Conservation (phyloP, 1,284 basidiomycete species). For the Irpex sp. region DNA sequence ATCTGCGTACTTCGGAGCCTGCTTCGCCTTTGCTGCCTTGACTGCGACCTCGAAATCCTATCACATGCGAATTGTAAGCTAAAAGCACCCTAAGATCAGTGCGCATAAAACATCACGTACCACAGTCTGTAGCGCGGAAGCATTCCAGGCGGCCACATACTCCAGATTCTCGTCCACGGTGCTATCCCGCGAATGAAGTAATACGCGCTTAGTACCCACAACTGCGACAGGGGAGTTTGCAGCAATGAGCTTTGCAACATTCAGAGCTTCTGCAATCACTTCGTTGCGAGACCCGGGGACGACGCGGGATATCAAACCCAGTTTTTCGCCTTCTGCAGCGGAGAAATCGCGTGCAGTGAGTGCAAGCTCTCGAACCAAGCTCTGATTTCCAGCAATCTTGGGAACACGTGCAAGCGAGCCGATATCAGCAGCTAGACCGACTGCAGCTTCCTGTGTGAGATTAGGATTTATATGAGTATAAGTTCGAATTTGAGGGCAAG, state of each 20-base stretch:
- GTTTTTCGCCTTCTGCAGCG: conserved; percentile 63
- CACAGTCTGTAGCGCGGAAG: conserved; percentile 63
- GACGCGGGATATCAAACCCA: conserved; percentile 80
- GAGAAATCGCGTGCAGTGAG: conserved; percentile 76
- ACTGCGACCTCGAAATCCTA: conserved; percentile 25
- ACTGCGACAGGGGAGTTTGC: conserved; percentile 83
- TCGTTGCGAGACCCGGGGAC: conserved; percentile 63
- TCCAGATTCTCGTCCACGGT: conserved; percentile 77
- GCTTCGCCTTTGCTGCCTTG: conserved; percentile 24
- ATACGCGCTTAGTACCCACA: conserved; percentile 75
- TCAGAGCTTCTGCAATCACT: conserved; percentile 59
- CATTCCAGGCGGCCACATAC: conserved; percentile 81
- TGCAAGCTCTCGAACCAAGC: conserved; percentile 77
- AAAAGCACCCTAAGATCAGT: background rate
- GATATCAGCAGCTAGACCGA: conserved; percentile 88
- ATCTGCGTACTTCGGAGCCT: conserved; percentile 19
- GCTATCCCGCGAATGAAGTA: conserved; percentile 76
- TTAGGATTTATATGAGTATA: background rate
- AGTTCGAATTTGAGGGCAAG: background rate
- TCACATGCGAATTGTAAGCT: background rate
- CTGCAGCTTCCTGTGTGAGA: conserved; percentile 74
- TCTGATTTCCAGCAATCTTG: conserved; percentile 79
- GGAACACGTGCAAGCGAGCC: conserved; percentile 86
- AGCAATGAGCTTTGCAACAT: conserved; percentile 68
- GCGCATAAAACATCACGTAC: conserved; percentile 34